These are phyloP conservation scores for Metschnikowia lachancei DNA, from an alignment of 805 yeast genomes.

Conservation along the genomic window DNA sequence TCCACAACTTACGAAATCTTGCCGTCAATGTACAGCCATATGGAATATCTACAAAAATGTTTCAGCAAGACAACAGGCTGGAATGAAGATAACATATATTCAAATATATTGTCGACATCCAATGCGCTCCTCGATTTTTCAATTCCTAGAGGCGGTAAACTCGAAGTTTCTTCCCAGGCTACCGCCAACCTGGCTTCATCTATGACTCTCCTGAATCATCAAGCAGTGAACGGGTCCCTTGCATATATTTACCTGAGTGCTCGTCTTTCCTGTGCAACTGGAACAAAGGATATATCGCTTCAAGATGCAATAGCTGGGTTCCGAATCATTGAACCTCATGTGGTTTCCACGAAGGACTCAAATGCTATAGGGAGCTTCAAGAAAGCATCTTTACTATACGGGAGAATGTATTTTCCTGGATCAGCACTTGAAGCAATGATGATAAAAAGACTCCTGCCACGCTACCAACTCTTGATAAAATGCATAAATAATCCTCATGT, in stretches of 20 bases:
- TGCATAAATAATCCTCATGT: conserved; percentile 68
- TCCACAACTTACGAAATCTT: background rate
- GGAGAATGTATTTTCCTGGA: conserved; percentile 85
- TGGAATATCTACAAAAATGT: conserved; percentile 79
- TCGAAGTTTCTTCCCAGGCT: conserved; percentile 69
- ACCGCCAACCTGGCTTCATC: conserved; percentile 70
- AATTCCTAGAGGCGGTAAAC: conserved; percentile 62
- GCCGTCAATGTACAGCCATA: conserved; percentile 64
- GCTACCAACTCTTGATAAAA: conserved; percentile 65
- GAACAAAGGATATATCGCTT: conserved; percentile 52
- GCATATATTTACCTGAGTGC: conserved; percentile 75
- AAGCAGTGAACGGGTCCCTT: conserved; percentile 72
- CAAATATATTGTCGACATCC: conserved; percentile 71
- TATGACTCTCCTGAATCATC: conserved; percentile 62
- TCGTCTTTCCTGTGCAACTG: conserved; percentile 49
- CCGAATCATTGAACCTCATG: conserved; percentile 49
- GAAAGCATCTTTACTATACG: conserved; percentile 57
- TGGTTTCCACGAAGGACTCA: conserved; percentile 10
- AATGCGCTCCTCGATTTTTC: conserved; percentile 67
- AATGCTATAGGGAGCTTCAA: conserved; percentile 1
- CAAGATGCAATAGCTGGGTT: conserved; percentile 73
- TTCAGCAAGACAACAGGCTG: conserved; percentile 71
- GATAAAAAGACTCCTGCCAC: conserved; percentile 56
- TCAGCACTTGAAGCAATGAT: conserved; percentile 85
- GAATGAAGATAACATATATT: conserved; percentile 76